phyloP scores from a whole-genome alignment of 805 yeast genomes.

The Yamadazyma scolyti region DNA sequence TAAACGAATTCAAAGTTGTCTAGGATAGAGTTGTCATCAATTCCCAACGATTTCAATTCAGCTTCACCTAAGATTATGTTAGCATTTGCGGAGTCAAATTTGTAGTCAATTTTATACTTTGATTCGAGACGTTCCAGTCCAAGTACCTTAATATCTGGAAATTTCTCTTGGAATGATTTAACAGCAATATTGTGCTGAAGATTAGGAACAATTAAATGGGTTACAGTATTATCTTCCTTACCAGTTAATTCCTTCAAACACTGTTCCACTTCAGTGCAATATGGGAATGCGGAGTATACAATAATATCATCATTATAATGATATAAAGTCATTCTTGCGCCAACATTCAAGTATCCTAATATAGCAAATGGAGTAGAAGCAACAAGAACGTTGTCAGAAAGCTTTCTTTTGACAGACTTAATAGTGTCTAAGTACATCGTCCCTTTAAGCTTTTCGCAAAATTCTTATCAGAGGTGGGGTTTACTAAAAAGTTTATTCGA shows the following conservation, averaged over 20 bases:
- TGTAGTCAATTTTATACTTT: conserved; percentile 24
- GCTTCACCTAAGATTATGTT: conserved; percentile 17
- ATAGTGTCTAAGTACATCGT: conserved; percentile 15
- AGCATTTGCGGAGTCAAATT: conserved; percentile 29
- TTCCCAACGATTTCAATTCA: conserved; percentile 5
- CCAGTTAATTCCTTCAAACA: conserved; percentile 32
- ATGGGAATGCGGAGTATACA: conserved; percentile 57
- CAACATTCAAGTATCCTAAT: conserved; percentile 26
- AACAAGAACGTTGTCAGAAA: conserved; percentile 30
- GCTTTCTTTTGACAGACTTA: conserved; percentile 20
- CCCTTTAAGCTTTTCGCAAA: no score
- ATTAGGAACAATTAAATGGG: conserved; percentile 58
- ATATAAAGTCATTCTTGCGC: conserved; percentile 40
- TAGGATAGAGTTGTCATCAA: conserved; percentile 30
- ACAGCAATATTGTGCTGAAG: conserved; percentile 61
- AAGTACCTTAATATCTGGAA: conserved; percentile 49
- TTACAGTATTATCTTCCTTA: conserved; percentile 31
- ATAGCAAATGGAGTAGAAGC: conserved; percentile 29
- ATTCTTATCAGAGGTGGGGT: no score
- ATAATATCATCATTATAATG: conserved; percentile 25
- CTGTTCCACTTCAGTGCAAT: conserved; percentile 40
- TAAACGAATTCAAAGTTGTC: conserved; percentile 50
- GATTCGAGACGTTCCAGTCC: conserved; percentile 30
- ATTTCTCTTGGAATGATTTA: conserved; percentile 43
- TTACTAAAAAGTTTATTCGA: no score